Conservation (phyloP, 2,329 filamentous ascomycete genomes). For the Hypoxylon sp. region DNA sequence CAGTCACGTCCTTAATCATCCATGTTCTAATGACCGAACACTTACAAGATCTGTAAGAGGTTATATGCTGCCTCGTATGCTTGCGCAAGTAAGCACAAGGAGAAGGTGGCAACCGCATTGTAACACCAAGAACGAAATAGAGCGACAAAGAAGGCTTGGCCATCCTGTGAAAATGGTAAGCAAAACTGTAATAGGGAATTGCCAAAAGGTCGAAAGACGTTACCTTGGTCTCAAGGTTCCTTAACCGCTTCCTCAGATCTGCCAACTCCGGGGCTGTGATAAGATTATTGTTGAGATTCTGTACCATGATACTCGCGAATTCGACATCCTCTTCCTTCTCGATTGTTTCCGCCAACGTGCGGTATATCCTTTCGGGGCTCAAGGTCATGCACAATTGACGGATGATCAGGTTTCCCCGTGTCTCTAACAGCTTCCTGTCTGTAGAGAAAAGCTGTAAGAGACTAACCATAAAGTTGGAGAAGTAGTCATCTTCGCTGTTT, state of each 20-base stretch:
- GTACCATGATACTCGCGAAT: conserved; percentile 99
- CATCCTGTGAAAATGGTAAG: conserved; percentile 67
- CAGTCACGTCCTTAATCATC: conserved; percentile 14
- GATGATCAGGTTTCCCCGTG: conserved; percentile 94
- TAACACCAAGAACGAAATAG: conserved; percentile 98
- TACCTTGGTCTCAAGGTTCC: conserved; percentile 88
- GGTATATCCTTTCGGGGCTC: conserved; percentile 93
- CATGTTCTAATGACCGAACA: conserved; percentile 13
- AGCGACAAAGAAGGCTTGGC: conserved; percentile 92
- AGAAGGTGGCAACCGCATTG: conserved; percentile 97
- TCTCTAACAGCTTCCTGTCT: conserved; percentile 89
- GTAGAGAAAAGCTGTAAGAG: conserved; percentile 94
- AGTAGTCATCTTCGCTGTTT: conserved; percentile 97
- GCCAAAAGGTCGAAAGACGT: neutral
- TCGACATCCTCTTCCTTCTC: conserved; percentile 98
- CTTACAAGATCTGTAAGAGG: conserved; percentile 91
- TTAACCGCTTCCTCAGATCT: conserved; percentile 86
- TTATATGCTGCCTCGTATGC: conserved; percentile 99
- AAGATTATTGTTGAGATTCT: conserved; percentile 98
- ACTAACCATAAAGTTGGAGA: conserved; percentile 98
- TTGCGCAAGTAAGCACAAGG: conserved; percentile 91
- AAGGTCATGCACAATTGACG: conserved; percentile 91
- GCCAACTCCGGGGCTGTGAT: conserved; percentile 95
- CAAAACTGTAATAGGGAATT: neutral
- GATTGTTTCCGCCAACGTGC: conserved; percentile 93